phyloP scores from a whole-genome alignment of 2,329 filamentous ascomycete genomes.

The Colletotrichum musicola region DNA sequence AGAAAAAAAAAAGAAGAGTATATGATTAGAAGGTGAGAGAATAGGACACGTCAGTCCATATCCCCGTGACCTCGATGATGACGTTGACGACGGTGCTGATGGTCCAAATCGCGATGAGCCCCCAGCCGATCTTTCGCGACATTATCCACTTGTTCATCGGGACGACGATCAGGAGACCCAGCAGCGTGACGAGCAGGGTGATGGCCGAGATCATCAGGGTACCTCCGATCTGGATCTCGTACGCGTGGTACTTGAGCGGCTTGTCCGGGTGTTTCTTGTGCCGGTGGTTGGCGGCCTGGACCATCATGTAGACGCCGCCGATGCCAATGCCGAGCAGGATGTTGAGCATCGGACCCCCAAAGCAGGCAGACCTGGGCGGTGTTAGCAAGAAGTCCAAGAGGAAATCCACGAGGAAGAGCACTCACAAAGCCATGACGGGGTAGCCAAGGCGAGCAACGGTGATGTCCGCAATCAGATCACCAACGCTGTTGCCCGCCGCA shows the following conservation, averaged over 20 bases:
- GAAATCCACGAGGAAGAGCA: slow-evolving; percentile 40
- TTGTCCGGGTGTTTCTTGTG: slow-evolving; percentile 76
- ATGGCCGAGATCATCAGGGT: slow-evolving; percentile 87
- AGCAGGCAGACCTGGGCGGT: slow-evolving; percentile 79
- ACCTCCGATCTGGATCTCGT: slow-evolving; percentile 85
- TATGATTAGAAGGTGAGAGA: slow-evolving; percentile 14
- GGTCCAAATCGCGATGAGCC: slow-evolving; percentile 83
- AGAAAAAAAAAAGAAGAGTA: neutral
- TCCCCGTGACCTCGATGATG: slow-evolving; percentile 77
- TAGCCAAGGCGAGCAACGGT: slow-evolving; percentile 94
- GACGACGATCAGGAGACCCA: slow-evolving; percentile 82
- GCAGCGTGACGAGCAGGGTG: slow-evolving; percentile 84
- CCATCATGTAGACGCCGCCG: slow-evolving; percentile 88
- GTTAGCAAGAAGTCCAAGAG: slow-evolving; percentile 41
- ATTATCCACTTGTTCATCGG: slow-evolving; percentile 90
- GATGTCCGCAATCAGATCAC: slow-evolving; percentile 93
- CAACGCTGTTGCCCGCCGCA: slow-evolving; percentile 94
- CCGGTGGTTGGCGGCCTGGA: slow-evolving; percentile 74
- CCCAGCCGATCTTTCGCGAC: slow-evolving; percentile 84
- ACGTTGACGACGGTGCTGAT: slow-evolving; percentile 87
- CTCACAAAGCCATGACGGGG: slow-evolving; percentile 90
- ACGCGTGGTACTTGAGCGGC: slow-evolving; percentile 77
- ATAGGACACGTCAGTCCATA: slow-evolving; percentile 56
- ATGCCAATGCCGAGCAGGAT: slow-evolving; percentile 96
- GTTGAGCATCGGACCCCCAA: slow-evolving; percentile 98